These are phyloP conservation scores for Syzygium aqueum DNA, from an alignment of 345 rosid genomes.

Conservation along the genomic window DNA sequence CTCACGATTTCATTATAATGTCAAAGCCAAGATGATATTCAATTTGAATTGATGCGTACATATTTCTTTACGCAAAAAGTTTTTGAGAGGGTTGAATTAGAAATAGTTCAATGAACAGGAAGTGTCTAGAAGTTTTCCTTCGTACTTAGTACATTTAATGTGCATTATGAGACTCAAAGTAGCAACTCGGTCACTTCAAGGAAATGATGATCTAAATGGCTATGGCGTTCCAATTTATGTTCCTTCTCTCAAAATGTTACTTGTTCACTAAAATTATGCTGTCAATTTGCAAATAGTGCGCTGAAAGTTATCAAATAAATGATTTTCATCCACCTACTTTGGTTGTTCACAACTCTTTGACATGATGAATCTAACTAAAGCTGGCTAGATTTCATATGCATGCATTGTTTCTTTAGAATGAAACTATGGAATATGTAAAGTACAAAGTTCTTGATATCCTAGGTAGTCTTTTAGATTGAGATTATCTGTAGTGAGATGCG, in stretches of 20 bases:
- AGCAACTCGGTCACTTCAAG: not conserved
- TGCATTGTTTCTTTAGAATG: not conserved
- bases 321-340: not conserved
- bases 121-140: not conserved
- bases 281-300: not conserved
- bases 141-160: not conserved
- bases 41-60: not conserved
- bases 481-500: not conserved
- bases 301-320: not conserved
- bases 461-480: not conserved
- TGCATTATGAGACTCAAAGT: not conserved
- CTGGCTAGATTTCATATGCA: not conserved
- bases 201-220: not conserved
- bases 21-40: not conserved
- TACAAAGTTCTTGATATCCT: not conserved
- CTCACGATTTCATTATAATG: not conserved
- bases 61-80: not conserved
- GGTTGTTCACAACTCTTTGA: not conserved
- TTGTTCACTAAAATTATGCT: not conserved
- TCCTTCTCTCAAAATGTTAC: not conserved
- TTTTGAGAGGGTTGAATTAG: not conserved
- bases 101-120: not conserved
- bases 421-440: not conserved
- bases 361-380: not conserved
- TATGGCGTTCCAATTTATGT: not conserved